Conservation (phyloP, 2,329 filamentous ascomycete genomes). For the Calcarisporium arbuscula region DNA sequence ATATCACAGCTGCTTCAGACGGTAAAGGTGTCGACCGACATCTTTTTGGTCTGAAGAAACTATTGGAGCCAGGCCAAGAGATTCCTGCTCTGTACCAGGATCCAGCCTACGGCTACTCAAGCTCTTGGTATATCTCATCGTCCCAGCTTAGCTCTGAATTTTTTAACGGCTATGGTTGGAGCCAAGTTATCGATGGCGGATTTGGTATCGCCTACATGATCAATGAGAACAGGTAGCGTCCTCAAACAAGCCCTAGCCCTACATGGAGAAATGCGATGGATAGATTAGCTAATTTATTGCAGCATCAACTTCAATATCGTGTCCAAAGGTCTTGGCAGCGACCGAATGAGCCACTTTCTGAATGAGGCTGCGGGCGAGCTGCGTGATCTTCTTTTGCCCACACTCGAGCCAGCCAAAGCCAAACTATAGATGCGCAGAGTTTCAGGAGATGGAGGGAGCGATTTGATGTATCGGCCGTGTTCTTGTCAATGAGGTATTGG, state of each 20-base stretch:
- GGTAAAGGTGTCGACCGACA: constrained; percentile 94
- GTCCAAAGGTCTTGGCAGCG: constrained; percentile 82
- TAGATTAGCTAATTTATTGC: constrained; percentile 9
- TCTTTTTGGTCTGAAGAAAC: constrained; percentile 93
- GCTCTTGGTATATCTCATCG: constrained; percentile 83
- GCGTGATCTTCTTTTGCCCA: constrained; percentile 76
- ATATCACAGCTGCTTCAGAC: constrained; percentile 82
- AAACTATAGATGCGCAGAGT: constrained; percentile 60
- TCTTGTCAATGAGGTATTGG: background rate
- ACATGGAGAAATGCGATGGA: background rate
- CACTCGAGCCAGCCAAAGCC: constrained; percentile 72
- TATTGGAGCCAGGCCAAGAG: constrained; percentile 73
- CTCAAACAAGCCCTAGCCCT: background rate
- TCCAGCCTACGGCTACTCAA: constrained; percentile 75
- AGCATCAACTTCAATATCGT: constrained; percentile 98
- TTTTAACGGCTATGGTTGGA: constrained; percentile 99
- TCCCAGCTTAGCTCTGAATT: constrained; percentile 91
- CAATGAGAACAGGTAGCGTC: constrained; percentile 79
- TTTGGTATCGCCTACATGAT: constrained; percentile 99
- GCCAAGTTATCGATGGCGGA: constrained; percentile 90
- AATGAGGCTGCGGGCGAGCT: constrained; percentile 91
- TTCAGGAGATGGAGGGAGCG: constrained; percentile 11
- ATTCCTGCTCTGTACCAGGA: constrained; percentile 81
- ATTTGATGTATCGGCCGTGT: too few species aligned
- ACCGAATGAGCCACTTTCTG: constrained; percentile 92